A percentile compares a stretch with the other conserved stretches of the same genome.
phyloP scores from a whole-genome alignment of 169 alveolate species.

The Plasmodium falciparum region DNA sequence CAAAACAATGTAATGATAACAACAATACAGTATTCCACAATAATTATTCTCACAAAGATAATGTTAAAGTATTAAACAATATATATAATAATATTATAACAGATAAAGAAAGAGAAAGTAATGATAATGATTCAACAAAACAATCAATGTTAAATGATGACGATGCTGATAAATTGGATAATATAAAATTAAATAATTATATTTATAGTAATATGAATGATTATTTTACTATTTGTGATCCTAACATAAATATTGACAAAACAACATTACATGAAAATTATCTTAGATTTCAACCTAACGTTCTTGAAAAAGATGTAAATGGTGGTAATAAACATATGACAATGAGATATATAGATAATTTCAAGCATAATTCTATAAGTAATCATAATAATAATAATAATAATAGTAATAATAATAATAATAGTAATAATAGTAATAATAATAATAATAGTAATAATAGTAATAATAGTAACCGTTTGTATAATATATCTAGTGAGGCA shows the following conservation, averaged over 20 bases:
- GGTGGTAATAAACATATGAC: constrained; percentile 18
- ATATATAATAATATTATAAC: not conserved
- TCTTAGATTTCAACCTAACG: constrained; percentile 4
- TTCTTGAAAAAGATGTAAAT: not conserved
- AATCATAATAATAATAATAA: not conserved
- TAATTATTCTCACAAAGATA: constrained; percentile 1
- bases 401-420: not conserved
- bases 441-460: too few relatives aligned
- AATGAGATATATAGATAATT: constrained; percentile 8
- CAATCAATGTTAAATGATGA: constrained; percentile 1
- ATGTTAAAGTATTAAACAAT: not conserved
- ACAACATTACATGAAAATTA: not conserved
- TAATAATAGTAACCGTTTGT: too few relatives aligned
- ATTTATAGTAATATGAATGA: constrained; percentile 3
- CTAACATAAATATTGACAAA: not conserved
- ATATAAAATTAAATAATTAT: constrained; percentile 5
- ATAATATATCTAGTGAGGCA: too few relatives aligned
- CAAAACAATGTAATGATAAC: not conserved
- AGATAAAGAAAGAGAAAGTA: constrained; percentile 4
- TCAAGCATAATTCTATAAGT: constrained; percentile 1
- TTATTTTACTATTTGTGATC: not conserved
- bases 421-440: too few relatives aligned
- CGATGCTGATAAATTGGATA: constrained; percentile 3
- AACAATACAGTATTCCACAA: constrained; percentile 11
- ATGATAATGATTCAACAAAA: constrained; percentile 12